Percentiles rank a stretch among this genome's conserved stretches.
Evolutionary conservation across 371 early-diverging fungal species (phyloP).

Genomic region (Apophysomyces elegans): DNA sequence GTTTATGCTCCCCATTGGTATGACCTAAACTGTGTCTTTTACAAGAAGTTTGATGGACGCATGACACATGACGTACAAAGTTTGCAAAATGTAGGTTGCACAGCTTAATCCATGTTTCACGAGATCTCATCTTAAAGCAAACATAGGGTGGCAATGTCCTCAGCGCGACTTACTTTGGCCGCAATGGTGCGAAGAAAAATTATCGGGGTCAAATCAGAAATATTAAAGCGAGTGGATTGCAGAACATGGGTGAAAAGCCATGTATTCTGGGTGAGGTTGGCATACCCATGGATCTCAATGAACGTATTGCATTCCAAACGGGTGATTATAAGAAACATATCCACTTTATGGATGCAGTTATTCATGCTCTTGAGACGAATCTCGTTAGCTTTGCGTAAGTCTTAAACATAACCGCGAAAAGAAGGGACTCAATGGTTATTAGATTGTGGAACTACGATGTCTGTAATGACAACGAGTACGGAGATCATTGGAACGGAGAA

Average conservation of each 20-base stretch:
- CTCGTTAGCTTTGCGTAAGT: slow-evolving; percentile 75
- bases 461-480: slow-evolving; percentile 74
- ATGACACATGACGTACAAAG: slow-evolving; percentile 82
- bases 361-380: slow-evolving; percentile 75
- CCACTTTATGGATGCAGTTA: slow-evolving; percentile 75
- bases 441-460: slow-evolving; percentile 88
- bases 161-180: slow-evolving; percentile 80
- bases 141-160: slow-evolving; percentile 70
- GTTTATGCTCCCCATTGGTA: slow-evolving; percentile 89
- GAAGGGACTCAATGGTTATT: neutral
- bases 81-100: slow-evolving; percentile 57
- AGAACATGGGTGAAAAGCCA: slow-evolving; percentile 70
- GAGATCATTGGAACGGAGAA: slow-evolving; percentile 92
- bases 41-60: slow-evolving; percentile 73
- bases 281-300: slow-evolving; percentile 87
- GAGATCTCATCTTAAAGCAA: neutral
- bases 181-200: slow-evolving; percentile 74
- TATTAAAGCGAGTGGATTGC: slow-evolving; percentile 63
- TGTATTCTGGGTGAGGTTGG: slow-evolving; percentile 82
- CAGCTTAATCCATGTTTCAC: neutral
- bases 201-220: slow-evolving; percentile 76
- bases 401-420: neutral
- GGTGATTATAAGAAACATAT: slow-evolving; percentile 75
- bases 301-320: slow-evolving; percentile 64
- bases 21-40: slow-evolving; percentile 75